phyloP scores from a whole-genome alignment of 148 eudicot genomes.

The Cornus kousa region DNA sequence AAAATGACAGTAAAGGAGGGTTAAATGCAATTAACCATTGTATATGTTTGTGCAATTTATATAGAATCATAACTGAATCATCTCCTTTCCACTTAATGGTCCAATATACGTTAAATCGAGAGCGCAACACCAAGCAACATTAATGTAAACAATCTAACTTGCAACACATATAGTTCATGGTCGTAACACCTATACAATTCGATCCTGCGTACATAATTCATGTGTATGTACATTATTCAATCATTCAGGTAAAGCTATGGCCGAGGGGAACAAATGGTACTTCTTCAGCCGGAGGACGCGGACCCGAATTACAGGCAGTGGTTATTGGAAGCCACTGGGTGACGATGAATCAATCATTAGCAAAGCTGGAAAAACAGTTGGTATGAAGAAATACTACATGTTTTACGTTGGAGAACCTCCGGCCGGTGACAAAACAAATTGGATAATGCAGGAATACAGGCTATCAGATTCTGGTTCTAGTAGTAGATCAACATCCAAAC shows the following conservation, averaged over 20 bases:
- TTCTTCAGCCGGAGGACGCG: slow-evolving; percentile 74
- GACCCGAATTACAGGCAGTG: slow-evolving; percentile 46
- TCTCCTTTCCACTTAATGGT: too few species aligned
- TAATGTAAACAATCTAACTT: too few species aligned
- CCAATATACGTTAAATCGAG: too few species aligned
- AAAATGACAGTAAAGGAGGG: too few species aligned
- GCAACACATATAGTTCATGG: too few species aligned
- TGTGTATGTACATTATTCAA: background rate
- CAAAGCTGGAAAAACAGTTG: slow-evolving; percentile 41
- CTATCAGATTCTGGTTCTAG: slow-evolving; percentile 47
- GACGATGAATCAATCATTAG: slow-evolving; percentile 61
- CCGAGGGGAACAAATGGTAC: slow-evolving; percentile 79
- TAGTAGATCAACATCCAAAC: slow-evolving; percentile 33
- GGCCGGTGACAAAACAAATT: slow-evolving; percentile 53
- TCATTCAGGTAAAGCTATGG: slow-evolving; percentile 70
- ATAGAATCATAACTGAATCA: too few species aligned
- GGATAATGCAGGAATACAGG: slow-evolving; percentile 87
- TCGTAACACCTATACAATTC: too few species aligned
- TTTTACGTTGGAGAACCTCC: slow-evolving; percentile 61
- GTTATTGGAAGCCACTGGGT: slow-evolving; percentile 71
- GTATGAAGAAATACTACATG: slow-evolving; percentile 50
- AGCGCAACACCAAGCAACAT: too few species aligned
- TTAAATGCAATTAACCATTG: too few species aligned
- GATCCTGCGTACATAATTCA: too few species aligned
- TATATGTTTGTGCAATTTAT: too few species aligned